These are phyloP conservation scores for Ascochyta pisi DNA, from an alignment of 2,329 filamentous ascomycete genomes.

Conservation along the genomic window DNA sequence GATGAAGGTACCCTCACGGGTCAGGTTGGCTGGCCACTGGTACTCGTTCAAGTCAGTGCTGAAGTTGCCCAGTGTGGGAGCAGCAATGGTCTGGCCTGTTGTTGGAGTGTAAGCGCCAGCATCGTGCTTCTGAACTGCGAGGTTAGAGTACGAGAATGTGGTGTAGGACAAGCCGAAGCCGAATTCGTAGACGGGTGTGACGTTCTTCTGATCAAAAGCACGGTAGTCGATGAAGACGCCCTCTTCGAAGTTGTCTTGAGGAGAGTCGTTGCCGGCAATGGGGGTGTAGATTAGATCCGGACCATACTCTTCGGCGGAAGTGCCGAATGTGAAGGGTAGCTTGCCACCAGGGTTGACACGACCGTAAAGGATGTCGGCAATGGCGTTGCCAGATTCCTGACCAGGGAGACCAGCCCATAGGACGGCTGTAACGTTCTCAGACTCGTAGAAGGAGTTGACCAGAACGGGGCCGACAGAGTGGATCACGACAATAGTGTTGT, in stretches of 20 bases:
- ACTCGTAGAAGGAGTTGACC: slow-evolving; percentile 75
- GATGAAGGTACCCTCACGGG: slow-evolving; percentile 64
- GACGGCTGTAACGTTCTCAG: slow-evolving; percentile 82
- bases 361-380: slow-evolving; percentile 85
- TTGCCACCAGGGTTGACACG: slow-evolving; percentile 78
- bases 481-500: slow-evolving; percentile 91
- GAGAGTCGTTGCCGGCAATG: slow-evolving; percentile 70
- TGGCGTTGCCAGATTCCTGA: slow-evolving; percentile 80
- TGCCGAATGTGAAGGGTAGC: slow-evolving; percentile 81
- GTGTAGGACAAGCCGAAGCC: slow-evolving; percentile 83
- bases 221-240: slow-evolving; percentile 85
- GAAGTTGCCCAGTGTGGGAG: slow-evolving; percentile 69
- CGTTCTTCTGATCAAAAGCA: slow-evolving; percentile 71
- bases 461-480: slow-evolving; percentile 85
- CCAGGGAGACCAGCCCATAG: slow-evolving; percentile 82
- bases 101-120: slow-evolving; percentile 65
- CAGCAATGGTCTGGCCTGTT: slow-evolving; percentile 66
- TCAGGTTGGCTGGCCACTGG: slow-evolving; percentile 68
- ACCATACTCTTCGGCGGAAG: slow-evolving; percentile 71
- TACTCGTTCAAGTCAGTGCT: slow-evolving; percentile 71
- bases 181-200: slow-evolving; percentile 79
- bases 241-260: slow-evolving; percentile 77
- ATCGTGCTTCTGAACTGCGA: slow-evolving; percentile 63
- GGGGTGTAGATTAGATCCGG: slow-evolving; percentile 70
- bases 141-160: slow-evolving; percentile 75